Evolutionary conservation across 139 green algal species (phyloP), one percentile per base, ranked within the genome.

Genomic region (Coelastrella sp.): DNA sequence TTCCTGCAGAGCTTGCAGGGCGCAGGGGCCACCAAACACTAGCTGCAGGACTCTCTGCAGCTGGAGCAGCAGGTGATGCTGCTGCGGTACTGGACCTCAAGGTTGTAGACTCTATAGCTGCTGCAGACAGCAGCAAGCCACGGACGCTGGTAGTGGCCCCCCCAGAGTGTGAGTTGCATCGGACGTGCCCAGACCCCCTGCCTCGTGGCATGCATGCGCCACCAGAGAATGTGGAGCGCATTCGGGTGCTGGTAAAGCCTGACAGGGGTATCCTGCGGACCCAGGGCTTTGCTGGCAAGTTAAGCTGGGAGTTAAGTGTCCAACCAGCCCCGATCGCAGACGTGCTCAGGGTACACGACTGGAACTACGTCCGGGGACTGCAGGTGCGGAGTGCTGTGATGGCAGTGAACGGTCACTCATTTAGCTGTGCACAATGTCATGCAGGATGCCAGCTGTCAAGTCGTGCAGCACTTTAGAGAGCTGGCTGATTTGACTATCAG

Each of bases 271-370:
- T 96, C 16, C 92, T 98, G 85, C 88, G 92, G 11, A 91, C 87
- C 14, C 19, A 23, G 3, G 94, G 96, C 68, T 98, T 98, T 71
- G 22, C 68, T 13, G 59, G 64, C 0, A 82, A 20, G 32, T 61
- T 98, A 77, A 5, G 54, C 2, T 98, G 96, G 96, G 93, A 95
- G 32, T 20, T 7, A 0, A 85, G 74, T 75, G 75, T 95, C 14
- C 71, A 86, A 11, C 76, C 76, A 19, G 93, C 90, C 5, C 85
- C 93, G 19, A 92, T 98, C 66, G 91, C 92, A 5, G 97, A 99
- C 66, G 85, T 99, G 22, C 93, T 98, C 76, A 90, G 95, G 2
- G 96, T 98, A 54, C 97, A 99, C 88, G 96, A 98, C 23, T 99
- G 96, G 95, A 90, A 91, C 13, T 99, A 99, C 88, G 92, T 99